A percentile compares a stretch with the other conserved stretches of the same genome.
Conservation (phyloP, 2,329 filamentous ascomycete species). For the Epichloe hybrida region DNA sequence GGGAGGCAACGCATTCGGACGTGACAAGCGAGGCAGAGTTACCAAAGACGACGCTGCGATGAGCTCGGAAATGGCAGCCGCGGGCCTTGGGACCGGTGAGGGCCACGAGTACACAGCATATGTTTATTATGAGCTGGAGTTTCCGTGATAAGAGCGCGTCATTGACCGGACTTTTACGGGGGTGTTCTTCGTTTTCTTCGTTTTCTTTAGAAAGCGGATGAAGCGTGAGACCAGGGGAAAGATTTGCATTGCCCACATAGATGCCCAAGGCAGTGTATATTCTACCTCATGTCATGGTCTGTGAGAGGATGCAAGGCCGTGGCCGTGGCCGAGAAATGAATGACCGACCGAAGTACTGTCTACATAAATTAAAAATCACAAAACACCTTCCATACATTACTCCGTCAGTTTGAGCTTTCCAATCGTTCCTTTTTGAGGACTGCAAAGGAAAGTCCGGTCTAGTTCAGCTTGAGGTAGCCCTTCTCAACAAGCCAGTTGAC, state of each 20-base stretch:
- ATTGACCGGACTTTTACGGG: neutral
- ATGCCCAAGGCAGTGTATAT: constrained; percentile 16
- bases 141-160: constrained; percentile 29
- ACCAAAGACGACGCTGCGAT: constrained; percentile 76
- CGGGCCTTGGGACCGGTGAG: constrained; percentile 52
- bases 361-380: neutral
- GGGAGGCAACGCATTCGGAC: constrained; percentile 83
- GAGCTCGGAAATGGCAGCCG: constrained; percentile 72
- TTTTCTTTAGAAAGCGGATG: neutral
- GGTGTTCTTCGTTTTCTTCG: neutral
- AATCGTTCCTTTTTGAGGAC: neutral
- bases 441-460: neutral
- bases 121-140: constrained; percentile 92
- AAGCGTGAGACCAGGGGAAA: neutral
- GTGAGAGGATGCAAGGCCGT: constrained; percentile 1
- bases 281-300: constrained; percentile 13
- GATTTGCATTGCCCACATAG: neutral
- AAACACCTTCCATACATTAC: neutral
- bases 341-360: neutral
- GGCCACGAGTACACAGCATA: constrained; percentile 85
- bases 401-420: neutral
- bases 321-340: neutral
- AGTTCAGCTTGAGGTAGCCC: constrained; percentile 30
- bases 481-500: constrained; percentile 62
- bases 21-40: constrained; percentile 85